Conservation (phyloP, 441 rosid genomes). For the Hypseocharis bilobata region DNA sequence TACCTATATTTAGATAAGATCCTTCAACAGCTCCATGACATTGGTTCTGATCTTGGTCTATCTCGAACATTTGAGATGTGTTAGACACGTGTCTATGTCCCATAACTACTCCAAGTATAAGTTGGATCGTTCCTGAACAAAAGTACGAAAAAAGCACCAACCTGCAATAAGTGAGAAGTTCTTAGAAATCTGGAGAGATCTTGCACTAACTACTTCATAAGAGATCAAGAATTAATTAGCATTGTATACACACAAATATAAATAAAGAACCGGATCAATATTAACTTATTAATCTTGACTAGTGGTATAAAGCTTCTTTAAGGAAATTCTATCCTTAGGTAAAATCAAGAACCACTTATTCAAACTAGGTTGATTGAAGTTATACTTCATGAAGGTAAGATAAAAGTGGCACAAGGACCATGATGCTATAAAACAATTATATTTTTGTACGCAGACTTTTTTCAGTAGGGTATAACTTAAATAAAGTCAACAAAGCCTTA, state of each 20-base stretch:
- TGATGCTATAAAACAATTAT: background rate
- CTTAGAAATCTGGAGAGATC: background rate
- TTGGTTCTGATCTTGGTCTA: conserved; percentile 17
- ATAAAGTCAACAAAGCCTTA: background rate
- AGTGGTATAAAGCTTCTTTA: background rate
- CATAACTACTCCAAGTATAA: conserved; percentile 1
- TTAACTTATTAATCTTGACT: background rate
- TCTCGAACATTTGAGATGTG: conserved; percentile 17
- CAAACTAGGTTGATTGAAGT: background rate
- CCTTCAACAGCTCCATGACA: conserved; percentile 18
- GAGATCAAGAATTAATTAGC: background rate
- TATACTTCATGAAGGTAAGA: background rate
- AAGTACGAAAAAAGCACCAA: conserved; percentile 9
- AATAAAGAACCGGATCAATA: background rate
- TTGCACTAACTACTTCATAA: background rate
- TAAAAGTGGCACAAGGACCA: background rate
- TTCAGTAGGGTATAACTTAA: background rate
- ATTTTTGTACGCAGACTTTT: background rate
- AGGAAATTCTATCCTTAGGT: conserved; percentile 3
- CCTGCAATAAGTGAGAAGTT: conserved; percentile 13
- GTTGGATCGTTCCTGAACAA: too few species aligned
- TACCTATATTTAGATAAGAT: conserved; percentile 16
- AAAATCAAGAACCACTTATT: background rate
- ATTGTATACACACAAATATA: background rate
- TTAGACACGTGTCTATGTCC: conserved; percentile 17